Evolutionary conservation across 805 yeast genomes (phyloP), one percentile per base, ranked within the genome.

Genomic region (Ogataea kodamae): DNA sequence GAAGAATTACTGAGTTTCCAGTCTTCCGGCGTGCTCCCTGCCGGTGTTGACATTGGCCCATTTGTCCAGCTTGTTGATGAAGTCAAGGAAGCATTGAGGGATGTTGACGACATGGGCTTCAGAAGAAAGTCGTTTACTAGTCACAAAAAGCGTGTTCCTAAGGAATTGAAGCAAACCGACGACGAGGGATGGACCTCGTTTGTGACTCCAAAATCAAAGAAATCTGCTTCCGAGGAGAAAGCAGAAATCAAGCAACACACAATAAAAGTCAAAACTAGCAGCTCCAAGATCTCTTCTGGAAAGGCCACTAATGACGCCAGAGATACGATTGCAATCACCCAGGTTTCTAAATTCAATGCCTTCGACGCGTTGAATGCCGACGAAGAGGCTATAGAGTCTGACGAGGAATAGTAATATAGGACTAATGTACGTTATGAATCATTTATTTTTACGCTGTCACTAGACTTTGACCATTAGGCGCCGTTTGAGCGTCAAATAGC

Each of bases 111-210:
- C 25, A 37, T 30, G 25, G 38, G 42, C n/a, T 50, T 52, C 25
- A 73, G 88, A 65, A 76, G 87, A 68, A 73, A 76, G 43, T 78
- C 86, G 9, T 68, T 79, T 52, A 72, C 79, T 54, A 42, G 43
- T 11, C 38, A 40, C 34, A 78, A 73, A 54, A 72, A 72, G 48
- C 70, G 68, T 41, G 63, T 61, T 44, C 67, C 65, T 21, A 65
- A 70, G 37, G 70, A 64, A 37, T 65, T 67, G 36, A 64, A 67
- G 28, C 69, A 65, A 40, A 72, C 80, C 21, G 94, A 83, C 54
- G 82, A 78, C 38, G 90, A 84, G 43, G 94, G 94, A 28, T 84
- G 92, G 90, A 82, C 82, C 38, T 80, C 90, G 14, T 61, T 72
- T 43, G 62, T 68, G 33, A 65, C 67, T 48, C 62, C 65, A 28